Evolutionary conservation across 805 yeast genomes (phyloP).

Genomic region (Wickerhamiella parazyma): DNA sequence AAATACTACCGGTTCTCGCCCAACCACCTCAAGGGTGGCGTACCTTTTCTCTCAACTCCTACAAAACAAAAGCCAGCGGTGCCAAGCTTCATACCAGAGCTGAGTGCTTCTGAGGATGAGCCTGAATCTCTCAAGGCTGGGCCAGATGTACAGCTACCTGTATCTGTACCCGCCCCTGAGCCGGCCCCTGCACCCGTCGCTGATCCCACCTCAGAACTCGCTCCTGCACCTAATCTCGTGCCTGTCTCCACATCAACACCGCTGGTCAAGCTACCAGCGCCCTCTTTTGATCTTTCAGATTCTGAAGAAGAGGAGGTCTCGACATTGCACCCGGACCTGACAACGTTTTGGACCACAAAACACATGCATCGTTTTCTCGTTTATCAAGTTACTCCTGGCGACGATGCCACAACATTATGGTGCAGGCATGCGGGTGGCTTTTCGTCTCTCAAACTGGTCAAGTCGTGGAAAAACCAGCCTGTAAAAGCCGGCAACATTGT

Average conservation of each 20-base stretch:
- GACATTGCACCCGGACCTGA: neutral
- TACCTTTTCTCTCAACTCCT: no score
- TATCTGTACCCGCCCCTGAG: neutral
- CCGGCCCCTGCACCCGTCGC: neutral
- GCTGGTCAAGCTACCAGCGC: neutral
- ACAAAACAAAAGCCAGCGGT: neutral
- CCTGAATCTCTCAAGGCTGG: no score
- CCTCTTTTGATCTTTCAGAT: neutral
- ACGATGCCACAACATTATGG: constrained; percentile 4
- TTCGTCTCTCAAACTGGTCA: constrained; percentile 15
- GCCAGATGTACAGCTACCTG: neutral
- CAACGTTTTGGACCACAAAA: neutral
- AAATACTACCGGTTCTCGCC: constrained; percentile 7
- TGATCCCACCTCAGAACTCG: no score
- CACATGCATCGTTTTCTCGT: constrained; percentile 7
- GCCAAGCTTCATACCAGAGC: neutral
- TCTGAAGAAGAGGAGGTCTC: neutral
- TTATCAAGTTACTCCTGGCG: neutral
- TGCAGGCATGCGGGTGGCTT: constrained; percentile 5
- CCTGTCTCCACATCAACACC: no score
- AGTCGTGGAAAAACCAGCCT: constrained; percentile 21
- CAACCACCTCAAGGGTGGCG: neutral
- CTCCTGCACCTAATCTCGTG: no score
- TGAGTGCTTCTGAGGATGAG: neutral
- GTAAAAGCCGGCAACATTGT: constrained; percentile 22